These are phyloP conservation scores for Stipa capillata DNA, from an alignment of 176 grass and related monocot genomes.

Conservation along the genomic window DNA sequence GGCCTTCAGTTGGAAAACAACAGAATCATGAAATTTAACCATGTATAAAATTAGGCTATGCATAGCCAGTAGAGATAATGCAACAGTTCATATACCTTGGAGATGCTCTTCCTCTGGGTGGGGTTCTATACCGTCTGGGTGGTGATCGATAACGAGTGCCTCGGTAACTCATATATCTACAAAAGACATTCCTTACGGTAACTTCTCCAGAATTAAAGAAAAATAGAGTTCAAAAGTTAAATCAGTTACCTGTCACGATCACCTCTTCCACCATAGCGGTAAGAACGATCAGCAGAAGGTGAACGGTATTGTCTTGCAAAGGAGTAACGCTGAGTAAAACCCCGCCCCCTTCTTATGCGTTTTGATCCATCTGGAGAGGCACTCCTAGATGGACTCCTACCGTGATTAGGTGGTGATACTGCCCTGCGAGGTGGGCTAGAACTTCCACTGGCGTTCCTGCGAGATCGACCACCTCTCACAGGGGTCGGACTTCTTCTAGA, in stretches of 20 bases:
- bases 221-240: too few species aligned
- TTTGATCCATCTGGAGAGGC: slow-evolving; percentile 82
- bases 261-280: slow-evolving; percentile 74
- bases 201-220: too few species aligned
- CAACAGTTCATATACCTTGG: slow-evolving; percentile 40
- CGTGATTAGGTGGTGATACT: slow-evolving; percentile 51
- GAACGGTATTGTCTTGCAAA: slow-evolving; percentile 95
- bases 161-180: slow-evolving; percentile 49
- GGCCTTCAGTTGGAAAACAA: slow-evolving; percentile 12
- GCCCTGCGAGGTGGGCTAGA: slow-evolving; percentile 50
- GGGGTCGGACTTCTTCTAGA: slow-evolving; percentile 66
- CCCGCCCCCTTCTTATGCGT: slow-evolving; percentile 74
- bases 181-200: too few species aligned
- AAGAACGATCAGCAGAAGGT: slow-evolving; percentile 65
- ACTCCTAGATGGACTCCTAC: slow-evolving; percentile 90
- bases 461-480: slow-evolving; percentile 45
- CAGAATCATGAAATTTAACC: slow-evolving; percentile 24
- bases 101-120: slow-evolving; percentile 64
- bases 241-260: slow-evolving; percentile 60
- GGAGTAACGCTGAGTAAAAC: slow-evolving; percentile 86
- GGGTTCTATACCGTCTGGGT: slow-evolving; percentile 86
- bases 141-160: slow-evolving; percentile 65
- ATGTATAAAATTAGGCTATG: neutral
- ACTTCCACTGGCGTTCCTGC: slow-evolving; percentile 66
- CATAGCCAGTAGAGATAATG: neutral